phyloP scores from a whole-genome alignment of 345 rosid genomes.

The Rhizophora mangle region DNA sequence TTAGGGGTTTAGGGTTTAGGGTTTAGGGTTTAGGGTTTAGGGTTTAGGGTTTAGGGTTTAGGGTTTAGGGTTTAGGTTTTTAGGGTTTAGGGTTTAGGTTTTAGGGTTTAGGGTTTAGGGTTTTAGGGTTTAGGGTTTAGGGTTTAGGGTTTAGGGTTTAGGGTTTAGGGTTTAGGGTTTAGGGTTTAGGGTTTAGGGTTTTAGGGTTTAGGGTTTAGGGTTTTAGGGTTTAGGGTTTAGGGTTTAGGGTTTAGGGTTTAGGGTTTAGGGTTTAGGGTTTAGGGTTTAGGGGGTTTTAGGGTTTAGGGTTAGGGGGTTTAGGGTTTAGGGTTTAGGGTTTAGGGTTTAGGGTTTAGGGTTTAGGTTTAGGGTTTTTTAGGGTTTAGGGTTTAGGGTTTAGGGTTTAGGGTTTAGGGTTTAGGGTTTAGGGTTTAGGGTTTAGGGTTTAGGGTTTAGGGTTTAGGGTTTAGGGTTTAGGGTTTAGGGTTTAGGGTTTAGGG shows the following conservation, averaged over 20 bases:
- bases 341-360: constrained; percentile 13
- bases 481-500: too few species aligned
- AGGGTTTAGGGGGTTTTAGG: neutral
- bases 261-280: neutral
- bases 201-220: neutral
- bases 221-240: neutral
- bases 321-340: neutral
- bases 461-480: too few species aligned
- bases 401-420: constrained; percentile 7
- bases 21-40: too few species aligned
- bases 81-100: too few species aligned
- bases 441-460: too few species aligned
- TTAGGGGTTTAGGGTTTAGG: too few species aligned
- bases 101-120: too few species aligned
- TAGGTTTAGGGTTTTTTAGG: constrained; percentile 4
- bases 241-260: neutral
- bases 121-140: constrained; percentile 8
- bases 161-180: too few species aligned
- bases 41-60: too few species aligned
- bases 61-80: too few species aligned
- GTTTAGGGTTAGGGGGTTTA: neutral
- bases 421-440: neutral
- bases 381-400: constrained; percentile 3
- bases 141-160: neutral
- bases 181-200: neutral